phyloP scores from a whole-genome alignment of 177 flowering plant species.

The Vitis hybrid region DNA sequence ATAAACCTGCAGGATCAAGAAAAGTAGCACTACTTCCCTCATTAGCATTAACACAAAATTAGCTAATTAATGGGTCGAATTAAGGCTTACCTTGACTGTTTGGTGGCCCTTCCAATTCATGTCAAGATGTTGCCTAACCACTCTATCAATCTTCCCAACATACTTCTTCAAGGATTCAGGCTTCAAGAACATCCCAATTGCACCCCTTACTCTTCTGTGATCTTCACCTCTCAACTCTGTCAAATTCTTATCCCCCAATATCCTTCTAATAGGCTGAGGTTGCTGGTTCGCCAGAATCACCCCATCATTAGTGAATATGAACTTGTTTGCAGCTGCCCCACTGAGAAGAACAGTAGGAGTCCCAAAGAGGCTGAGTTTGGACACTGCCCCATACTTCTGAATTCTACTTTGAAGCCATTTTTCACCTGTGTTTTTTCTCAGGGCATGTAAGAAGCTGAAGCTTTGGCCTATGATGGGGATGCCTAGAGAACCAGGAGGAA shows the following conservation, averaged over 20 bases:
- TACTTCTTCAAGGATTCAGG: conserved; percentile 49
- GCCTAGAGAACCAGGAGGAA: conserved; percentile 63
- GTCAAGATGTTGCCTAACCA: conserved; percentile 36
- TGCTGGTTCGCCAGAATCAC: conserved; percentile 34
- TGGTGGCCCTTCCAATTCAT: conserved; percentile 42
- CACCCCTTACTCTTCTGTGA: conserved; percentile 51
- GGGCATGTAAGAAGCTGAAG: conserved; percentile 33
- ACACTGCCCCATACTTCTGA: conserved; percentile 44
- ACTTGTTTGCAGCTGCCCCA: conserved; percentile 60
- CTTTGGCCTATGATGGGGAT: conserved; percentile 55
- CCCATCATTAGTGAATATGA: conserved; percentile 35
- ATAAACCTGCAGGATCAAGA: too few species aligned
- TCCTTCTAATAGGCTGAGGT: conserved; percentile 24
- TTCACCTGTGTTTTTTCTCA: conserved; percentile 46
- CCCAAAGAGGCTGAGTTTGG: conserved; percentile 51
- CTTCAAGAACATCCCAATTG: conserved; percentile 48
- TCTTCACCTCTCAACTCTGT: conserved; percentile 40
- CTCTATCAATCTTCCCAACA: conserved; percentile 46
- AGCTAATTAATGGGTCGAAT: too few species aligned
- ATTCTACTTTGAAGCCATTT: conserved; percentile 44
- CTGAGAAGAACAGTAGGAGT: conserved; percentile 43
- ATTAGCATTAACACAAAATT: too few species aligned
- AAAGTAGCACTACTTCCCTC: conserved; percentile 11
- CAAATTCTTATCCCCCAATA: conserved; percentile 37
- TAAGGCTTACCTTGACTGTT: too few species aligned